These are phyloP conservation scores for Cryptococcus sp. DNA, from an alignment of 1,284 basidiomycete species.

Conservation along the genomic window DNA sequence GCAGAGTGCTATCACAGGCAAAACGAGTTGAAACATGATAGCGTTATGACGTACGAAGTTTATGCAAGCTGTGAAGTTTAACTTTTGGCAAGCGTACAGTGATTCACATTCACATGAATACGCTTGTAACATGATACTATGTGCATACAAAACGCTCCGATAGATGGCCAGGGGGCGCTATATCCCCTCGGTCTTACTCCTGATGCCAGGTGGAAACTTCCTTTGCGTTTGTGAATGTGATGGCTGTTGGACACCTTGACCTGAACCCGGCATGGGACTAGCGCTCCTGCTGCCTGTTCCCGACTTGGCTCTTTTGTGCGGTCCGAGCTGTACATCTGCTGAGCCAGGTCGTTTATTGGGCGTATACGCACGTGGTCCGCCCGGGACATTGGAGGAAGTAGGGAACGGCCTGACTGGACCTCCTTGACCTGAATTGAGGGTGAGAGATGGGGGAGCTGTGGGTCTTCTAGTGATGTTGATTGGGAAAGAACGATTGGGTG, in stretches of 20 bases:
- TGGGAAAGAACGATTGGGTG: conserved; percentile 9
- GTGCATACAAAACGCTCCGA: background rate
- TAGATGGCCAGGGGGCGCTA: background rate
- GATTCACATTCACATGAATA: no score
- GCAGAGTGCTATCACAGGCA: no score
- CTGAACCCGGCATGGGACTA: conserved; percentile 14
- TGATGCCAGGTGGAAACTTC: background rate
- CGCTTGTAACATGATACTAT: background rate
- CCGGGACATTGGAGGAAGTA: background rate
- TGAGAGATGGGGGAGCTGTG: background rate
- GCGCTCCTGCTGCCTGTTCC: conserved; percentile 14
- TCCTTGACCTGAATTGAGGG: background rate
- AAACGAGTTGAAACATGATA: no score
- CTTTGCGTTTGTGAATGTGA: background rate
- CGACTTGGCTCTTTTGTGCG: conserved; percentile 3
- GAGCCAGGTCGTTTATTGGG: conserved; percentile 1
- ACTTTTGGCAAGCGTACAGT: no score
- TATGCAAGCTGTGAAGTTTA: no score
- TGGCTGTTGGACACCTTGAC: no score
- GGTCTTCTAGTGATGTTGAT: background rate
- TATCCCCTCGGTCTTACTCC: background rate
- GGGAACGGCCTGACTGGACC: background rate
- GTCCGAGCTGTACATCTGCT: background rate
- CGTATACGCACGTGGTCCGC: background rate
- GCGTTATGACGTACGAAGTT: no score